Conservation (phyloP, 768 basidiomycete species). For the Boletus bicolor region DNA sequence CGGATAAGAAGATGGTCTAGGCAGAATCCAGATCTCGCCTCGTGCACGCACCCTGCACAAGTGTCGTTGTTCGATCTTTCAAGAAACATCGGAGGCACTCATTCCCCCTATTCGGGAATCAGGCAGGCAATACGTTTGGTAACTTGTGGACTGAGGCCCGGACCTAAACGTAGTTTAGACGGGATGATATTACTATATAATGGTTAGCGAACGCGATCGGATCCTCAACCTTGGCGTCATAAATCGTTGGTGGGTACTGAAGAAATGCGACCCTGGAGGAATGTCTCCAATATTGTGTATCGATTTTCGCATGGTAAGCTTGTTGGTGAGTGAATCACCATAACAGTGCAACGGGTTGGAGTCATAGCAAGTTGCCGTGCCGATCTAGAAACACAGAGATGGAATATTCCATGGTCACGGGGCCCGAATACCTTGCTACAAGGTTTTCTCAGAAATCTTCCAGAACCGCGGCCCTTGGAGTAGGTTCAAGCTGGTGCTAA, state of each 20-base stretch:
- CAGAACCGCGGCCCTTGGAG: background rate
- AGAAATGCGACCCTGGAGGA: background rate
- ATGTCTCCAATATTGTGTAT: background rate
- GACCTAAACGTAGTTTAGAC: background rate
- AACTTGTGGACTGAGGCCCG: background rate
- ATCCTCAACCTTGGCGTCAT: background rate
- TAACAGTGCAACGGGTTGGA: background rate
- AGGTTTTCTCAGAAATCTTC: background rate
- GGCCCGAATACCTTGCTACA: background rate
- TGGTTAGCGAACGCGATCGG: background rate
- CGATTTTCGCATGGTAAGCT: background rate
- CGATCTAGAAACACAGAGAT: background rate
- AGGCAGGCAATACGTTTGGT: background rate
- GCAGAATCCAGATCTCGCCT: background rate
- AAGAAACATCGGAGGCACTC: background rate
- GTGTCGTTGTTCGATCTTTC: background rate
- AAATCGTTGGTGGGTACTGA: background rate
- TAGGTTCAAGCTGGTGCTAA: background rate
- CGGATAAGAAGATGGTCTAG: background rate
- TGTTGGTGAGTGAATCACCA: background rate
- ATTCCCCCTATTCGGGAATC: background rate
- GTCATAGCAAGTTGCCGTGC: background rate
- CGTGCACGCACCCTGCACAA: background rate
- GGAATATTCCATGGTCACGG: background rate
- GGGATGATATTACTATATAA: background rate